phyloP scores from a whole-genome alignment of 1,284 basidiomycete species.

The Cystobasidium pallidum region DNA sequence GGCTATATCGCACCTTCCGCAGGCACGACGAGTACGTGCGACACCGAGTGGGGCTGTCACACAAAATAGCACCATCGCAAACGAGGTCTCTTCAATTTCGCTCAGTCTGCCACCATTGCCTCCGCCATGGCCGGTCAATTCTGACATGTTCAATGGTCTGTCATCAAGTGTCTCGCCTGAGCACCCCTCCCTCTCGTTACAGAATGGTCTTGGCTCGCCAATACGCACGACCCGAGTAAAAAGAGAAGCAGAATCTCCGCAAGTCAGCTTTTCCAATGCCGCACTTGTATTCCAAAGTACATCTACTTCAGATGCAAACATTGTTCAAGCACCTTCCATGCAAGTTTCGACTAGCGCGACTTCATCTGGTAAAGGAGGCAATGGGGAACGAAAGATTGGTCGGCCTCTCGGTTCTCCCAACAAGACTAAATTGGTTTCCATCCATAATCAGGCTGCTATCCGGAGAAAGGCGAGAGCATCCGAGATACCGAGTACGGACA shows the following conservation, averaged over 20 bases:
- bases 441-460: slow-evolving; percentile 9
- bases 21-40: neutral
- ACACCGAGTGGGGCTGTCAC: neutral
- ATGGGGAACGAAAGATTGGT: slow-evolving; percentile 24
- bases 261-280: slow-evolving; percentile 3
- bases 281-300: neutral
- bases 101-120: neutral
- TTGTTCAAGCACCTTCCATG: slow-evolving; percentile 2
- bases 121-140: neutral
- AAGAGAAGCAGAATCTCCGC: slow-evolving; percentile 8
- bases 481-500: neutral
- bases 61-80: neutral
- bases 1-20: slow-evolving; percentile 11
- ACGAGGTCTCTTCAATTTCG: neutral
- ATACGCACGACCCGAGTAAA: slow-evolving; percentile 16
- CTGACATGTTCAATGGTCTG: neutral
- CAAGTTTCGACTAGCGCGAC: slow-evolving; percentile 1
- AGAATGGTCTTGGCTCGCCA: slow-evolving; percentile 9
- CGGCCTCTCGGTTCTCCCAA: slow-evolving; percentile 39
- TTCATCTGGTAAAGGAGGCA: slow-evolving; percentile 4
- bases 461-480: slow-evolving; percentile 3
- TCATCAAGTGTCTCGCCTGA: slow-evolving; percentile 1
- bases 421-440: slow-evolving; percentile 38
- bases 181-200: neutral
- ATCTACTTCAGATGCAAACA: slow-evolving; percentile 1